These are phyloP conservation scores for Rutstroemia sp. DNA, from an alignment of 2,329 filamentous ascomycete genomes.

Conservation along the genomic window DNA sequence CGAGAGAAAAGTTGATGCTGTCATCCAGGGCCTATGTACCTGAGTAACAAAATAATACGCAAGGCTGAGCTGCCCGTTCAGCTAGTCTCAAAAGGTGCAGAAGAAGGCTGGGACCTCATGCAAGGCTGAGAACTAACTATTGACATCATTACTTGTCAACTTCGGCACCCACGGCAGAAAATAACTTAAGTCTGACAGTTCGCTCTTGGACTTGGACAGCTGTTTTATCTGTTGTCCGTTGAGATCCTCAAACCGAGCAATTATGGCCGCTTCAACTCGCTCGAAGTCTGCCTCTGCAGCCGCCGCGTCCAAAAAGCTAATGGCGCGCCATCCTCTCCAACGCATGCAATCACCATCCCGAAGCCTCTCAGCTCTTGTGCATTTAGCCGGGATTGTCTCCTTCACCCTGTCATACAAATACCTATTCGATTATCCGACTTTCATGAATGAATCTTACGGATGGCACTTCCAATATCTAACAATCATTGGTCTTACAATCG, in stretches of 20 bases:
- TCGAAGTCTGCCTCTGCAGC: neutral
- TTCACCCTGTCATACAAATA: conserved; percentile 48
- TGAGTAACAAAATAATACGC: no score
- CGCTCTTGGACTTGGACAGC: no score
- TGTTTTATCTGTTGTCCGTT: no score
- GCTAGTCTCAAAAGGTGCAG: no score
- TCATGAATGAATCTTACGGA: conserved; percentile 53
- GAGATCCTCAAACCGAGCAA: neutral
- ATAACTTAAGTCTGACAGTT: no score
- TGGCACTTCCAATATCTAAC: conserved; percentile 51
- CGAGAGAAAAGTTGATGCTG: neutral
- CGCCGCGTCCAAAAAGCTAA: neutral
- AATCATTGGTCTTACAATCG: conserved; percentile 60
- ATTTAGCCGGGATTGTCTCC: conserved; percentile 45
- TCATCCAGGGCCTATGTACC: no score
- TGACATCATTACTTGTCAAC: no score
- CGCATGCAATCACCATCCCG: conserved; percentile 58
- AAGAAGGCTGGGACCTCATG: no score
- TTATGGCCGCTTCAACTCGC: neutral
- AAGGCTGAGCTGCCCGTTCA: no score
- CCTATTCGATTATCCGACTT: conserved; percentile 41
- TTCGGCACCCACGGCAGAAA: no score
- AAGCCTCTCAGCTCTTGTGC: conserved; percentile 53
- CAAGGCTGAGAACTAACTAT: no score
- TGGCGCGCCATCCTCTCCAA: conserved; percentile 52